Percentiles rank a stretch among this genome's conserved stretches.
Evolutionary conservation across 495 filamentous ascomycete species (phyloP).

Genomic region (Xylaria curta): DNA sequence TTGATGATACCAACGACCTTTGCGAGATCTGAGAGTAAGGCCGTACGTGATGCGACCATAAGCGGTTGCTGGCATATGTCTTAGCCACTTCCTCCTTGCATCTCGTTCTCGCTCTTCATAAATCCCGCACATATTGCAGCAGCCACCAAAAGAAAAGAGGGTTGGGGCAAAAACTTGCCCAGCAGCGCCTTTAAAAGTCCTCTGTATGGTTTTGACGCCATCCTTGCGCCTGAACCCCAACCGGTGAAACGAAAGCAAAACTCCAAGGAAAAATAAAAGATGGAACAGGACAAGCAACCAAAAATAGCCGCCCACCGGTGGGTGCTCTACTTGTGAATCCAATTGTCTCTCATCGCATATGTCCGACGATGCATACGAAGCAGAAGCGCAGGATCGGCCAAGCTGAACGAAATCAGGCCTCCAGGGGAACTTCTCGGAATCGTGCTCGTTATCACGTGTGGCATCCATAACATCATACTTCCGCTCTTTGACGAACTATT

Average conservation of each 20-base stretch:
- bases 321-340: background rate
- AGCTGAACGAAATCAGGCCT: background rate
- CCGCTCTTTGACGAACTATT: background rate
- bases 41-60: conserved; percentile 64
- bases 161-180: conserved; percentile 46
- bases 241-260: background rate
- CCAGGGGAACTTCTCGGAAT: background rate
- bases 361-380: background rate
- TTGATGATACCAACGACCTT: conserved; percentile 60
- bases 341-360: background rate
- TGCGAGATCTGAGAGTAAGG: conserved; percentile 50
- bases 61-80: conserved; percentile 35
- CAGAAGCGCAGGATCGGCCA: background rate
- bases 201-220: conserved; percentile 36
- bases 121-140: background rate
- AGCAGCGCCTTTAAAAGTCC: conserved; percentile 61
- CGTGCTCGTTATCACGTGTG: conserved; percentile 6
- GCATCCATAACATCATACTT: background rate
- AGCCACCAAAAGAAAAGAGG: conserved; percentile 20
- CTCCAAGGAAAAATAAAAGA: background rate
- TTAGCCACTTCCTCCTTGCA: conserved; percentile 10
- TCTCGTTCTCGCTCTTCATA: background rate
- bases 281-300: background rate
- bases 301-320: background rate
- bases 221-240: conserved; percentile 53